These are phyloP conservation scores for Cyberlindnera nakhonratchasimensis DNA, from an alignment of 805 yeast genomes.

Conservation along the genomic window DNA sequence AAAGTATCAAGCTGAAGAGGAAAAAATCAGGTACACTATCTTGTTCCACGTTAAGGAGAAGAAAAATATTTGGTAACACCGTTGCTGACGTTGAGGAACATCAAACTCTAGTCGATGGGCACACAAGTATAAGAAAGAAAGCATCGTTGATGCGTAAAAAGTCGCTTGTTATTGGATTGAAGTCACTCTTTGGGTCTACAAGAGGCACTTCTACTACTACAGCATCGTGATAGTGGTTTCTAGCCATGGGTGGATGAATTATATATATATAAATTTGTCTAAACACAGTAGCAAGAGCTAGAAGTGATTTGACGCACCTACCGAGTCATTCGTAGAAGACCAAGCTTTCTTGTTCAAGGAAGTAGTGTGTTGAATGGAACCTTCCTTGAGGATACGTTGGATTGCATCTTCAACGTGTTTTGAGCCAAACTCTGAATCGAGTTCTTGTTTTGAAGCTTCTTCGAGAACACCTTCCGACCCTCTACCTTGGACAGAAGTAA, in stretches of 20 bases:
- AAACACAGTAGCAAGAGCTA: neutral
- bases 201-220: too few relatives aligned
- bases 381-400: constrained; percentile 55
- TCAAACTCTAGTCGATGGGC: too few relatives aligned
- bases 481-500: constrained; percentile 50
- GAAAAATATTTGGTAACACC: too few relatives aligned
- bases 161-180: constrained; percentile 23
- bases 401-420: constrained; percentile 51
- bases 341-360: constrained; percentile 29
- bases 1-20: neutral
- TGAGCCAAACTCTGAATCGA: constrained; percentile 68
- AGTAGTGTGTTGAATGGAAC: constrained; percentile 44
- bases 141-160: constrained; percentile 24
- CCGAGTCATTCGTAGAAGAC: constrained; percentile 45
- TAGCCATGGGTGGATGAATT: too few relatives aligned
- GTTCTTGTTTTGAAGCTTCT: constrained; percentile 63
- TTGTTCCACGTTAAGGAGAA: neutral
- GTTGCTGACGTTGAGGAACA: neutral
- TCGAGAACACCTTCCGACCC: constrained; percentile 73
- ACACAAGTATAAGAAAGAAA: too few relatives aligned
- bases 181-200: constrained; percentile 14
- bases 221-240: too few relatives aligned
- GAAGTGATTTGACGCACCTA: constrained; percentile 26
- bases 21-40: neutral
- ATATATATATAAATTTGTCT: too few relatives aligned